phyloP scores from a whole-genome alignment of 2,329 filamentous ascomycete species.

The Aspergillus pseudonomiae region DNA sequence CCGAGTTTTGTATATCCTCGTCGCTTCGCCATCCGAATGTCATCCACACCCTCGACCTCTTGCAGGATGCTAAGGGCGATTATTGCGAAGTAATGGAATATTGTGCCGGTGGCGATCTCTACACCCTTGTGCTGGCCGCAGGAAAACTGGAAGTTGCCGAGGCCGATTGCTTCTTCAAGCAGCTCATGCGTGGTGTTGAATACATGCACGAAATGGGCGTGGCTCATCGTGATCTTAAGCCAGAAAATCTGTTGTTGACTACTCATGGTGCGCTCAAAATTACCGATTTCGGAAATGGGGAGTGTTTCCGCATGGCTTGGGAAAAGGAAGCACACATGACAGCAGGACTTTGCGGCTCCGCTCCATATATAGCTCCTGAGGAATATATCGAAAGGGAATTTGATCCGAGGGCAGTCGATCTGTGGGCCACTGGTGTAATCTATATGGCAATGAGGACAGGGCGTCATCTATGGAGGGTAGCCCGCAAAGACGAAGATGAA shows the following conservation, averaged over 20 bases:
- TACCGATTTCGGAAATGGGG: slow-evolving; percentile 97
- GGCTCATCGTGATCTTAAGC: slow-evolving; percentile 93
- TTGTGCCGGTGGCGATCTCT: slow-evolving; percentile 93
- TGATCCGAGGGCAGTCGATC: slow-evolving; percentile 93
- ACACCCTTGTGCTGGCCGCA: slow-evolving; percentile 87
- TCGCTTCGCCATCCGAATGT: slow-evolving; percentile 96
- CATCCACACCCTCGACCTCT: slow-evolving; percentile 92
- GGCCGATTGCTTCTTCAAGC: slow-evolving; percentile 98
- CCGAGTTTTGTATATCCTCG: slow-evolving; percentile 98
- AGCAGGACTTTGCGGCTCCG: slow-evolving; percentile 91
- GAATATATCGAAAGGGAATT: slow-evolving; percentile 96
- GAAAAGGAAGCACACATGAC: slow-evolving; percentile 99
- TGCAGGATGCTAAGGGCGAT: slow-evolving; percentile 94
- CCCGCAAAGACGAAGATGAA: slow-evolving; percentile 94
- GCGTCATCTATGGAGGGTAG: slow-evolving; percentile 93
- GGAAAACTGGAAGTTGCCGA: slow-evolving; percentile 87
- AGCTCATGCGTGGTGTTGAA: slow-evolving; percentile 97
- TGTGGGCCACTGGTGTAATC: slow-evolving; percentile 98
- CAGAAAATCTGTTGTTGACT: slow-evolving; percentile 92
- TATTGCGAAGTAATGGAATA: slow-evolving; percentile 99
- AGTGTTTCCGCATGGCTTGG: slow-evolving; percentile 99
- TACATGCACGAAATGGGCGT: slow-evolving; percentile 99
- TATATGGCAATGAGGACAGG: slow-evolving; percentile 99
- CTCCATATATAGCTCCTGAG: slow-evolving; percentile 95
- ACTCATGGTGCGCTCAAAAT: slow-evolving; percentile 94